Percentiles rank a stretch among this genome's conserved stretches.
These are phyloP conservation scores for Diaporthe amygdali DNA, from an alignment of 2,329 filamentous ascomycete species.

Conservation along the genomic window DNA sequence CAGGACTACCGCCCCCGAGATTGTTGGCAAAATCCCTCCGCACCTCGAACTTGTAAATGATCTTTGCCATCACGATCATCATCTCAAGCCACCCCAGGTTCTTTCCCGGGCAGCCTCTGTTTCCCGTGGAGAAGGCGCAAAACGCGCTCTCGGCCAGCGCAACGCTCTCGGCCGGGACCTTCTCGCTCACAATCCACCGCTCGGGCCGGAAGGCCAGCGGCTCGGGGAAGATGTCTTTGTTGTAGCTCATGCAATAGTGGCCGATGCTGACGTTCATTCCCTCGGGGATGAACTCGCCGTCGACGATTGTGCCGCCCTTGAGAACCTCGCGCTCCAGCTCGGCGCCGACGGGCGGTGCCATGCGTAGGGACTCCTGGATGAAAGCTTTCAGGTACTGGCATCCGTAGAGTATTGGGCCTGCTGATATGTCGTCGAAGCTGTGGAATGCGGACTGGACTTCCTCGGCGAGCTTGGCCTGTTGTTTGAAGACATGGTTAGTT, in stretches of 20 bases:
- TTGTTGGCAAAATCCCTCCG: conserved; percentile 7
- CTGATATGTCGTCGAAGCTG: conserved; percentile 24
- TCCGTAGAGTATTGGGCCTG: conserved; percentile 3
- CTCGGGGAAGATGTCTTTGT: conserved; percentile 17
- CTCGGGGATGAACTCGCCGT: conserved; percentile 17
- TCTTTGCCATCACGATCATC: conserved; percentile 20
- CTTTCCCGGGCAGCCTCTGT: conserved; percentile 10
- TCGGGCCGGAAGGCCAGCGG: conserved; percentile 12
- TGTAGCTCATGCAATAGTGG: conserved; percentile 19
- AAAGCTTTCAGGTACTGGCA: conserved; percentile 32
- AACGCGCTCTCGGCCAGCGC: conserved; percentile 16
- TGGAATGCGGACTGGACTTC: conserved; percentile 25
- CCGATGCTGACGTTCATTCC: conserved; percentile 16
- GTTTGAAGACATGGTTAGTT: not conserved
- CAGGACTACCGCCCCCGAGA: not conserved
- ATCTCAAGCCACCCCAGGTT: conserved; percentile 14
- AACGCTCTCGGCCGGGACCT: conserved; percentile 8
- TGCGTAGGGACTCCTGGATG: conserved; percentile 36
- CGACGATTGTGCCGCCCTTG: conserved; percentile 16
- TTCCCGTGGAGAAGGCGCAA: conserved; percentile 15
- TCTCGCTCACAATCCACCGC: conserved; percentile 17
- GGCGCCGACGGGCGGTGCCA: conserved; percentile 35
- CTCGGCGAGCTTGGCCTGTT: conserved; percentile 7
- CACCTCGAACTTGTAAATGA: conserved; percentile 6
- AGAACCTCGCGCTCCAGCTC: conserved; percentile 8